Percentiles rank a stretch among this genome's conserved stretches.
phyloP scores from a whole-genome alignment of 1,139 yeast genomes.

The Hansenula lynferdii region DNA sequence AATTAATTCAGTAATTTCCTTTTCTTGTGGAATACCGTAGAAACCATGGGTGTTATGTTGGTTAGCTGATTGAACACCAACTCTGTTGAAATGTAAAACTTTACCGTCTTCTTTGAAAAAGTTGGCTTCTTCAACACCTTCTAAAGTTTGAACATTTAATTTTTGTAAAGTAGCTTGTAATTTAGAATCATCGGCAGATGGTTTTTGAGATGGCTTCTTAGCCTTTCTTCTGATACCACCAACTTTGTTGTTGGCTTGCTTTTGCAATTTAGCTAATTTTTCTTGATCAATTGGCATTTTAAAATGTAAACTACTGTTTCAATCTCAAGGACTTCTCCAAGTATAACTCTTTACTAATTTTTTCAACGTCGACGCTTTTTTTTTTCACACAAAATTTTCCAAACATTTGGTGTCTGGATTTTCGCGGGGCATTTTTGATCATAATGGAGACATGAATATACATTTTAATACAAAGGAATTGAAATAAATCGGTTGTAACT shows the following conservation, averaged over 20 bases:
- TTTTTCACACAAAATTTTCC: neutral
- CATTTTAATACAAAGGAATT: no score
- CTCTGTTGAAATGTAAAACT: constrained; percentile 93
- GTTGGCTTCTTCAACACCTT: constrained; percentile 94
- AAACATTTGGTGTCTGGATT: constrained; percentile 1
- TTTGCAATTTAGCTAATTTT: constrained; percentile 81
- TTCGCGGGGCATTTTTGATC: neutral
- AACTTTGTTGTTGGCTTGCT: constrained; percentile 67
- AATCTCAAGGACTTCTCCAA: no score
- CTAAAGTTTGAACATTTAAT: constrained; percentile 84
- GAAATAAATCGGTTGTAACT: no score
- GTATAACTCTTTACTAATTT: no score
- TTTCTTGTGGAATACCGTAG: constrained; percentile 94
- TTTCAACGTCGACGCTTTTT: constrained; percentile 2
- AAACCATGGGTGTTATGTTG: constrained; percentile 91
- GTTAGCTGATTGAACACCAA: constrained; percentile 91
- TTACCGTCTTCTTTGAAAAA: constrained; percentile 96
- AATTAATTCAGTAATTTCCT: constrained; percentile 86
- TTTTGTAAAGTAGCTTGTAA: constrained; percentile 87
- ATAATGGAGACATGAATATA: neutral
- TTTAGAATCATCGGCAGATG: constrained; percentile 82
- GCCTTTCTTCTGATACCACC: constrained; percentile 85
- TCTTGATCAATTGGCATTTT: constrained; percentile 84
- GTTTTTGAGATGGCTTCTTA: constrained; percentile 48
- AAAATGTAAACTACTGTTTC: no score